Evolutionary conservation across 768 basidiomycete genomes (phyloP).

Genomic region (Crucibulum laeve): DNA sequence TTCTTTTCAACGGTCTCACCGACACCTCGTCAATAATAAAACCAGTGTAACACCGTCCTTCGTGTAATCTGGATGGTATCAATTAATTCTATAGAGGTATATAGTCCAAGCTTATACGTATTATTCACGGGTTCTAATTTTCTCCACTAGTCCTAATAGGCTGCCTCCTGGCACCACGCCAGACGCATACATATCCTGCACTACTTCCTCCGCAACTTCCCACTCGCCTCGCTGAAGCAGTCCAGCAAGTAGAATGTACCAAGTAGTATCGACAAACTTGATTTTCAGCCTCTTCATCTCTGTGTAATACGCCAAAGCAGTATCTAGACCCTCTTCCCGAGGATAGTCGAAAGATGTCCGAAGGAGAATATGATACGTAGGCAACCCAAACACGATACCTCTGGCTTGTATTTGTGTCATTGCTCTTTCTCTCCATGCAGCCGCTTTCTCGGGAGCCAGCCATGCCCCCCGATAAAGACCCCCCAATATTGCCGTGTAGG

Average conservation of each 20-base stretch:
- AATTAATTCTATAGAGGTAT: no score
- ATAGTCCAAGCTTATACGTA: constrained; percentile 3
- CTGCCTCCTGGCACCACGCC: constrained; percentile 41
- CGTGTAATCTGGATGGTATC: no score
- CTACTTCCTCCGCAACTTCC: constrained; percentile 54
- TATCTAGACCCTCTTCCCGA: constrained; percentile 42
- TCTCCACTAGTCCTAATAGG: constrained; percentile 44
- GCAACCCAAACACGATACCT: constrained; percentile 50
- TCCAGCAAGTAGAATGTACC: constrained; percentile 72
- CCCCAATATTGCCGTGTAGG: constrained; percentile 77
- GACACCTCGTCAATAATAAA: not conserved
- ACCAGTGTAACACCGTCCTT: no score
- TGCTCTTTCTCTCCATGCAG: constrained; percentile 46
- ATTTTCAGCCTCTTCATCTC: constrained; percentile 53
- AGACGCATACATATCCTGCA: constrained; percentile 51
- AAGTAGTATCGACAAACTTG: constrained; percentile 58
- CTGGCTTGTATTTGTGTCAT: constrained; percentile 54
- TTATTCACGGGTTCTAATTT: constrained; percentile 34
- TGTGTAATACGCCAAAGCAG: constrained; percentile 54
- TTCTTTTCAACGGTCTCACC: constrained; percentile 38
- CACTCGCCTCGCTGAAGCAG: constrained; percentile 55
- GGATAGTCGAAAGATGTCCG: constrained; percentile 56
- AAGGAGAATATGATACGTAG: constrained; percentile 77
- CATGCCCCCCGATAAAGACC: constrained; percentile 63
- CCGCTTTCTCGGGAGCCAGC: constrained; percentile 36